Evolutionary conservation across 371 early-diverging fungal genomes (phyloP).

Genomic region (Batkoa obscura): DNA sequence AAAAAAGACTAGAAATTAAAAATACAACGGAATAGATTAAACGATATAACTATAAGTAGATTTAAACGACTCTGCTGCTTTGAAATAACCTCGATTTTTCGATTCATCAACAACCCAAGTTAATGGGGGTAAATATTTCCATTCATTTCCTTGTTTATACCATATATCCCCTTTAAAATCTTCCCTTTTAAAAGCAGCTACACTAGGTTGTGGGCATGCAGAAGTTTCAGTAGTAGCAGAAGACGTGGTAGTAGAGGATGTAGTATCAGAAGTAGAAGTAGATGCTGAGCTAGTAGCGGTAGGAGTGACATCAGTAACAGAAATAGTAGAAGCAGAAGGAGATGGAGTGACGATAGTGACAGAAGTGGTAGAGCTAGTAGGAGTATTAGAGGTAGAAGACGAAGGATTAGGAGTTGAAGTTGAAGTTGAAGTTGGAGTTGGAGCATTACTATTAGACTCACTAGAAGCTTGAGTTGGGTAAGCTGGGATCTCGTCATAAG

Average conservation of each 20-base stretch:
- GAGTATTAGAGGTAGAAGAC: too few species aligned
- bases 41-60: neutral
- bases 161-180: neutral
- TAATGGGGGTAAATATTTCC: neutral
- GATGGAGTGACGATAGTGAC: too few species aligned
- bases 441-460: neutral
- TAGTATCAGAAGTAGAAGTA: neutral
- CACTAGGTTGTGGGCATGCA: neutral
- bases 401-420: too few species aligned
- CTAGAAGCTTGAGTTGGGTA: neutral
- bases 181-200: neutral
- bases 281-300: neutral
- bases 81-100: neutral
- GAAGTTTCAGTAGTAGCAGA: neutral
- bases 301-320: neutral
- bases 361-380: too few species aligned
- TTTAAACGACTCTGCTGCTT: neutral
- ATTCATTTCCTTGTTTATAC: neutral
- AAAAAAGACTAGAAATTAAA: too few species aligned
- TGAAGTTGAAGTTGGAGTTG: neutral
- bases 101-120: neutral
- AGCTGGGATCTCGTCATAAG: neutral
- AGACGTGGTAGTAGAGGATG: neutral
- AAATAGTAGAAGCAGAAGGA: too few species aligned
- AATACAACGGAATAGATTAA: too few species aligned